phyloP scores from a whole-genome alignment of 768 basidiomycete genomes.

The Strobilomyces dryophilus region DNA sequence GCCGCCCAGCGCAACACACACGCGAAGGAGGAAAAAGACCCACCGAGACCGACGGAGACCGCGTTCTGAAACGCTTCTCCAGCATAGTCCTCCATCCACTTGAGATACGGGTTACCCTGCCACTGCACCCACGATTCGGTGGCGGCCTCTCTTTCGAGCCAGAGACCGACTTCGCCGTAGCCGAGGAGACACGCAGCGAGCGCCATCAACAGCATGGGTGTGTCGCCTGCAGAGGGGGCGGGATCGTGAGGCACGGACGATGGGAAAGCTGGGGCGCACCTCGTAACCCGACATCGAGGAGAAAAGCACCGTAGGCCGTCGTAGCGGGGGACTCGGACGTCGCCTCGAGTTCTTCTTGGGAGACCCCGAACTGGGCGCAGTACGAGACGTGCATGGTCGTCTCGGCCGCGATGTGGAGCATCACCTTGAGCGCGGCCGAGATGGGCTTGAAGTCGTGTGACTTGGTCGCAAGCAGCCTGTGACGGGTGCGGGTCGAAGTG shows the following conservation, averaged over 20 bases:
- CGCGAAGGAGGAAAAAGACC: constrained; percentile 16
- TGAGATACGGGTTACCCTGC: constrained; percentile 68
- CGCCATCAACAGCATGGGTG: constrained; percentile 70
- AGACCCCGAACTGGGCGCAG: constrained; percentile 69
- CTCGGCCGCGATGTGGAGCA: constrained; percentile 64
- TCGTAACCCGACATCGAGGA: constrained; percentile 73
- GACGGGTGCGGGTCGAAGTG: not conserved
- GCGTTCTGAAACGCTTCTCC: constrained; percentile 69
- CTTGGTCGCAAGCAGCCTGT: constrained; percentile 75
- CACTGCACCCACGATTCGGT: constrained; percentile 48
- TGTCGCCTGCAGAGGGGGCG: constrained; percentile 49
- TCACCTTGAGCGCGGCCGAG: constrained; percentile 54
- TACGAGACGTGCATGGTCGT: constrained; percentile 66
- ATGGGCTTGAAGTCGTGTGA: constrained; percentile 62
- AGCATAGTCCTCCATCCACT: constrained; percentile 79
- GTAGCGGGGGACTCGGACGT: constrained; percentile 69
- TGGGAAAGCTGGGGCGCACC: not conserved
- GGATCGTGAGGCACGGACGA: not conserved
- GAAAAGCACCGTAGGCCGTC: constrained; percentile 83
- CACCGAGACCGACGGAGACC: constrained; percentile 71
- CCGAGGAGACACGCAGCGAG: constrained; percentile 84
- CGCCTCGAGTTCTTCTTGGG: constrained; percentile 51
- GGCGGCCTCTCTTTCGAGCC: constrained; percentile 61
- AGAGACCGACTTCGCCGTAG: constrained; percentile 88
- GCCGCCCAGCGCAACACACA: not conserved